These are phyloP conservation scores for Ensete ventricosum DNA, from an alignment of 176 grass and related monocot genomes.

Conservation along the genomic window DNA sequence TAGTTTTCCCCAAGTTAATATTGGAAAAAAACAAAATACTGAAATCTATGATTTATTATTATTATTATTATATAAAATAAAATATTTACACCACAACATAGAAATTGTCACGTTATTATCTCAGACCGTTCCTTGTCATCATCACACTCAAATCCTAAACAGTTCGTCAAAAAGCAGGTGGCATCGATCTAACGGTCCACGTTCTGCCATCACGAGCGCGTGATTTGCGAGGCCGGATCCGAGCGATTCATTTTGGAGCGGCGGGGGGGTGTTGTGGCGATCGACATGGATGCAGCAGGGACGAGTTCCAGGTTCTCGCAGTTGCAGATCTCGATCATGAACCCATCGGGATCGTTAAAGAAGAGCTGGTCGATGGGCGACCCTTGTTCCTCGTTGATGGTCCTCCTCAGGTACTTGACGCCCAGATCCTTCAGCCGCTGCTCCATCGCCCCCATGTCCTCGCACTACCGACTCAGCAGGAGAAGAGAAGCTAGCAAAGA, in stretches of 20 bases:
- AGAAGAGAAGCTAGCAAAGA: background rate
- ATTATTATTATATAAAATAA: too few species aligned
- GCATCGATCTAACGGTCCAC: too few species aligned
- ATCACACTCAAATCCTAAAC: too few species aligned
- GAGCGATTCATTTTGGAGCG: slow-evolving; percentile 5
- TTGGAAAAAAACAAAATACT: too few species aligned
- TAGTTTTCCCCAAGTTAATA: too few species aligned
- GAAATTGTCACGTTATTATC: too few species aligned
- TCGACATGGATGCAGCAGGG: slow-evolving; percentile 35
- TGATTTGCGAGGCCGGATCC: too few species aligned
- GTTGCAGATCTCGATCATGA: slow-evolving; percentile 87
- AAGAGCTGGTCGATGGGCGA: slow-evolving; percentile 66
- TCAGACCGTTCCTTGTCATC: too few species aligned
- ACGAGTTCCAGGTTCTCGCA: slow-evolving; percentile 76
- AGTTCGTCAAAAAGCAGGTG: too few species aligned
- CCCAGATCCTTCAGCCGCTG: slow-evolving; percentile 39
- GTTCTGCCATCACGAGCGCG: too few species aligned
- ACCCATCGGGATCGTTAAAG: slow-evolving; percentile 69
- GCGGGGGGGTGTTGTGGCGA: slow-evolving; percentile 31
- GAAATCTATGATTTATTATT: too few species aligned
- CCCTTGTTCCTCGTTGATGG: slow-evolving; percentile 58
- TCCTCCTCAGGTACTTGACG: slow-evolving; percentile 46
- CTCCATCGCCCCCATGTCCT: slow-evolving; percentile 60
- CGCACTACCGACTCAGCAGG: slow-evolving; percentile 22
- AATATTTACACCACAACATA: too few species aligned